A percentile compares a stretch with the other conserved stretches of the same genome.
Evolutionary conservation across 768 basidiomycete genomes (phyloP).

Genomic region (Leucocoprinus leucothites): DNA sequence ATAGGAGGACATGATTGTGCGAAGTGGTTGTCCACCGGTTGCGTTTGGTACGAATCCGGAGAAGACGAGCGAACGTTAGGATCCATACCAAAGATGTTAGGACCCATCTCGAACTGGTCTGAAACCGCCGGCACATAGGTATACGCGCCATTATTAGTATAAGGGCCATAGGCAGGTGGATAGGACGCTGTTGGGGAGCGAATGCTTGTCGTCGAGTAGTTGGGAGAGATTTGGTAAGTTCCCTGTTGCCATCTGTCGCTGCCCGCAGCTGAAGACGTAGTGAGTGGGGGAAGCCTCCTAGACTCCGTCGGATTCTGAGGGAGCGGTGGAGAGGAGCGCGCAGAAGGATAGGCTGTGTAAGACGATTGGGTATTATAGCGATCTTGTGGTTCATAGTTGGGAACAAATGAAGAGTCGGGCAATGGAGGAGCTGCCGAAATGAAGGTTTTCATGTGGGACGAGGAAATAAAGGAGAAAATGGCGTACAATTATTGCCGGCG

Average conservation of each 20-base stretch:
- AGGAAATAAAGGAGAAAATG: slow-evolving; percentile 17
- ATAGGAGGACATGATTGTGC: slow-evolving; percentile 42
- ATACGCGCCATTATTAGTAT: slow-evolving; percentile 39
- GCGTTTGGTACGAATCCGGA: slow-evolving; percentile 36
- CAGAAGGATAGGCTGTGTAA: slow-evolving; percentile 44
- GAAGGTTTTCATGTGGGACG: slow-evolving; percentile 23
- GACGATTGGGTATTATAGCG: slow-evolving; percentile 47
- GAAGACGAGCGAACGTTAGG: slow-evolving; percentile 33
- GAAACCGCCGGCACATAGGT: slow-evolving; percentile 36
- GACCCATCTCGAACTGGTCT: slow-evolving; percentile 30
- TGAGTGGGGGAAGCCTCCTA: slow-evolving; percentile 58
- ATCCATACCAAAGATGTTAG: slow-evolving; percentile 27
- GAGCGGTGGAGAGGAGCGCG: slow-evolving; percentile 42
- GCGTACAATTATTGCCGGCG: slow-evolving; percentile 30
- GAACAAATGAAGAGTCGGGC: slow-evolving; percentile 33
- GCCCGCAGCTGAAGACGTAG: slow-evolving; percentile 39
- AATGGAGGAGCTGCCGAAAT: slow-evolving; percentile 42
- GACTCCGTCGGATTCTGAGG: slow-evolving; percentile 47
- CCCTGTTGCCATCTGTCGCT: slow-evolving; percentile 44
- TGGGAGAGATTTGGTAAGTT: slow-evolving; percentile 24
- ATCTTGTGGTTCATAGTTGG: slow-evolving; percentile 55
- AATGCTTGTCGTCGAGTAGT: slow-evolving; percentile 37
- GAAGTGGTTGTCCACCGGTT: slow-evolving; percentile 46
- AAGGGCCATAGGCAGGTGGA: slow-evolving; percentile 49
- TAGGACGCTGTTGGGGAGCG: slow-evolving; percentile 67